Evolutionary conservation across 2,329 filamentous ascomycete genomes (phyloP), one percentile per base, ranked within the genome.

Genomic region (Rhexocercosporidium sp.): DNA sequence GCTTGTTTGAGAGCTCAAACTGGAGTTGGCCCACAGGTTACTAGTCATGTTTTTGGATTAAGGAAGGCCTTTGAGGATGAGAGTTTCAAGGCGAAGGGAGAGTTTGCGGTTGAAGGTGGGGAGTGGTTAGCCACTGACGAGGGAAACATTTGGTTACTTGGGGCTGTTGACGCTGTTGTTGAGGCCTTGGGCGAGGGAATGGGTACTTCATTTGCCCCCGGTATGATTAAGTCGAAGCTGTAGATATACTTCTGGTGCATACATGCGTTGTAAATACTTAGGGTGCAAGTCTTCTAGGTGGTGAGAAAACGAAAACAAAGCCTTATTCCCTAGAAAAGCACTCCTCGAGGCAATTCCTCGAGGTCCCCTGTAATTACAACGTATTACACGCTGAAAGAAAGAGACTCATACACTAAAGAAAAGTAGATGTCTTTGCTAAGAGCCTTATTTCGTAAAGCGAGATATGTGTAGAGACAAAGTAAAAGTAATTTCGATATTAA

Each of bases 11-110:
- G 93, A 3, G 86, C 92, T 53, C 93, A 96, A 82, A 92, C 90
- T 11, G 93, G 93, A 0, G 93, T 96, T 0, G 93, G 89, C 0
- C 93, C 92, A 0, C 93, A 96, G 82, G 92, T 96, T 14, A 80
- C 91, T 20, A 93, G 90, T 71, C 93, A 96, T 79, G 84, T 96
- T 0, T 95, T 94, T 80, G 93, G 93, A 0, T 76, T 96, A 79
- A 80, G 91, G 66, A 96, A 96, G 81, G 91, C 88, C 0, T 83
- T 91, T 61, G 88, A 91, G 70, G 89, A 93, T 77, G 91, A 90
- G 0, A 82, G 81, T 22, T 84, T 78, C n/a, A 68, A 71, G 78
- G 84, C 79, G 44, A 77, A 79, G 60, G 84, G 85, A 64, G 81
- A 82, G 59, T 77, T 90, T 73, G 88, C 88, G 1, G 83, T 84